Evolutionary conservation across 768 basidiomycete species (phyloP), one percentile per base, ranked within the genome.

Genomic region (Trametes punicea): DNA sequence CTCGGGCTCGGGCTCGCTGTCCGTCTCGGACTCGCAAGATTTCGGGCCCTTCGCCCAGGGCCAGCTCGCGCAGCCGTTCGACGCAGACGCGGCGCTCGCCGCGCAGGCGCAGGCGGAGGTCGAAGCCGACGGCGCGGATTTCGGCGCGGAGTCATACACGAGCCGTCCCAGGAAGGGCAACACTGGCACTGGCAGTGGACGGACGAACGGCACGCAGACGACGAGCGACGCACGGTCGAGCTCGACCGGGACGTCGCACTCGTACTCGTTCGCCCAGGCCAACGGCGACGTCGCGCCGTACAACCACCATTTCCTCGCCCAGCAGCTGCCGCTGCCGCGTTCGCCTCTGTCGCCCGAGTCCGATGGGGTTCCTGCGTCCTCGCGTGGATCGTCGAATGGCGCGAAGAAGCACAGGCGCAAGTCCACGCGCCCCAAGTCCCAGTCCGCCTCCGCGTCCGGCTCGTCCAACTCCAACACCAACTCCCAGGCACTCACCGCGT

Each of bases 141-240:
- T 88, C 18, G 86, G 80, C 38, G 86, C 80, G 1, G 76, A 74
- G 38, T 56, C 78, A 10, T 87, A 87, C 66, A 63, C 78, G 6
- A 73, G 61, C n/a, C 60, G 64, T 2, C 51, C 65, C 21, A 64
- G 9, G 55, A 76, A 34, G 72, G 44, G 44, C 25, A 20, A 30
- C 13, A 47, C 70, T 39, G 67, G 70, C 15, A 69, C 65, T 0
- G 67, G 64, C 4, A 31, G 31, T 18, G 69, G 69, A 33, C 47
- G 55, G 6, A 49, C 47, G 20, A 31, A 39, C 39, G 49, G 50
- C 18, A 51, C 33, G 33, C 33, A 31, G 9, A 49, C 38, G 42
- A 44, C 42, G 42, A 44, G 42, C 42, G 42, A 44, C 25, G 26
- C 42, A 10, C 80, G 77, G 31, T 86, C 84, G 3, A 77, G 81